Evolutionary conservation across 1,284 basidiomycete species (phyloP).

Genomic region (Bondarzewia mesenterica): DNA sequence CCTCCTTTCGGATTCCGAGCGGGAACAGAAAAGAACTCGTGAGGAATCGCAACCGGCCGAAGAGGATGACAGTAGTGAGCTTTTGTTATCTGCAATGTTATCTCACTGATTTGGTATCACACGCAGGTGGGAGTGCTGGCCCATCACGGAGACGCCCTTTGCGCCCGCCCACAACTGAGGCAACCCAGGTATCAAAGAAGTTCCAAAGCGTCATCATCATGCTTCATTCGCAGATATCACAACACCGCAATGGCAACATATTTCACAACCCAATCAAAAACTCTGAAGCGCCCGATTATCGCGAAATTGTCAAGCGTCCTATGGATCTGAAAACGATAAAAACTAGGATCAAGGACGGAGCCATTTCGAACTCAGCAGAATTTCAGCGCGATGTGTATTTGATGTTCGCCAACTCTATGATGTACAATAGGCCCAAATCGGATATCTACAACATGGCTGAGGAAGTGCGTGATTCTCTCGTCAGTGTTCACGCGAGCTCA

Average conservation of each 20-base stretch:
- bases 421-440: conserved; percentile 84
- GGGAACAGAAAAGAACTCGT: conserved; percentile 56
- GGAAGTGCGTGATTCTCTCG: conserved; percentile 45
- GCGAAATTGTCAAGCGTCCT: conserved; percentile 83
- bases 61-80: conserved; percentile 51
- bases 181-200: conserved; percentile 45
- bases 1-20: conserved; percentile 34
- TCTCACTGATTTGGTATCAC: neutral
- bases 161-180: conserved; percentile 10
- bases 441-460: conserved; percentile 86
- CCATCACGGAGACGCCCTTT: conserved; percentile 18
- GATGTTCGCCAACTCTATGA: conserved; percentile 94
- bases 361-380: conserved; percentile 73
- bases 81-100: neutral
- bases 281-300: conserved; percentile 84
- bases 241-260: conserved; percentile 81
- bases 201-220: conserved; percentile 77
- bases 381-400: conserved; percentile 85
- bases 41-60: conserved; percentile 64
- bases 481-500: neutral
- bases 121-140: conserved; percentile 3
- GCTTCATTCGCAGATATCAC: conserved; percentile 75
- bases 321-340: conserved; percentile 93
- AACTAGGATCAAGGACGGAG: conserved; percentile 72
- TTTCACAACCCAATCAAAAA: conserved; percentile 88